Base-by-base conservation (phyloP, 2,329 filamentous ascomycete genomes). In the Ramichloridium luteum region DNA sequence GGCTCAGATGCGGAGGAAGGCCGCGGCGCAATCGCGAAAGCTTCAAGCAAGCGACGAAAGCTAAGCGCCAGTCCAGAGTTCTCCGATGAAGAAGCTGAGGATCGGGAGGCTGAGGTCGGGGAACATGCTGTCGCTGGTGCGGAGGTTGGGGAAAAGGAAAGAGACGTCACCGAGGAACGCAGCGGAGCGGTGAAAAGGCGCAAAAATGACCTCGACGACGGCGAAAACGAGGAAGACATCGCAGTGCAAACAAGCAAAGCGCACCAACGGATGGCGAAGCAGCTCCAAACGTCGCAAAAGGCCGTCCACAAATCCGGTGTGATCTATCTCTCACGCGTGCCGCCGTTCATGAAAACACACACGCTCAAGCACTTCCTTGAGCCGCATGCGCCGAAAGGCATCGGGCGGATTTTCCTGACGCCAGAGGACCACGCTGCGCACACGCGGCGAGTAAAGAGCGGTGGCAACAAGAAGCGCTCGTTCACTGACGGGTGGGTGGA, bases 401-500 rank as follows among this genome's bases (percentile, higher is more conserved):
- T 88, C 49, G 80, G 80, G 48, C 77, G 80, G 46, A 76, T 85
- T 35, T 88, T 86, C 60, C 68, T 88, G 12, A 74, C 80, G 0
- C 81, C 81, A 9, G 81, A 90, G 57, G 76, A 84, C 49, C 69
- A 75, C 0, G 56, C 69, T 3, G 66, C 70, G 4, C 79, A 82
- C 45, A 62, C 71, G 5, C 68, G 73, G 15, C 76, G 83, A 16
- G 67, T 85, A 9, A 69, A 70, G 33, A 69, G 67, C 30, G 83
- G 84, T 30, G 83, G 83, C 36, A 90, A 88, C 61, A 85, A 85
- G 61, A 84, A 85, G 57, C 72, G 75, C 37, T 72, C 72, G n/a
- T 90, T 75, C 58, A 77, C 74, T 3, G 84, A 92, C 56, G 84
- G 83, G 27, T 92, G 83, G 83, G 74, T 90, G 16, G 84, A 92